Conservation (phyloP, 2,329 filamentous ascomycete genomes). For the Phialophora chinensis region DNA sequence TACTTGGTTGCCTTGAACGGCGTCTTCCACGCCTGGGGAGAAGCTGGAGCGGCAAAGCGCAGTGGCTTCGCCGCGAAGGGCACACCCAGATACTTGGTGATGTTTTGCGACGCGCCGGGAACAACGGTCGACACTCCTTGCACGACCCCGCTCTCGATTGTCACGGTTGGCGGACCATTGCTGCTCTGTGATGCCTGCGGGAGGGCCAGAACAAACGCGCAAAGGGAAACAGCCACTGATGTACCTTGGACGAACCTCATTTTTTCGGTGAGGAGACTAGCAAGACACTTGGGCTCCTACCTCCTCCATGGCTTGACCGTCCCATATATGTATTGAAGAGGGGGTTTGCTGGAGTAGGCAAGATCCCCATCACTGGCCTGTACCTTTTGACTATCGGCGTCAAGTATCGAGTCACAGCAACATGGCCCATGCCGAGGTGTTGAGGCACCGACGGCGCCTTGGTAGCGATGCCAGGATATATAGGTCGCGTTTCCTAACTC, state of each 20-base stretch:
- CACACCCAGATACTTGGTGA: conserved; percentile 44
- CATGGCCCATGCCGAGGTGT: background rate
- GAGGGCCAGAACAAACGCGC: background rate
- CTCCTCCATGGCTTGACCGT: background rate
- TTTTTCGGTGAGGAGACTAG: background rate
- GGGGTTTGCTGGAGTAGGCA: background rate
- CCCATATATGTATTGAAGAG: background rate
- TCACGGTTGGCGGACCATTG: conserved; percentile 35
- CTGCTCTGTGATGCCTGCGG: conserved; percentile 3
- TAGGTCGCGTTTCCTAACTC: background rate
- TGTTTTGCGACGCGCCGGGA: conserved; percentile 35
- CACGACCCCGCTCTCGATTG: conserved; percentile 41
- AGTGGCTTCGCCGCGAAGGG: conserved; percentile 42
- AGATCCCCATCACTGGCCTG: background rate
- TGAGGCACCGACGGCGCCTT: conserved; percentile 3
- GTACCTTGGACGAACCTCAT: background rate
- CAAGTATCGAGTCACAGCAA: background rate
- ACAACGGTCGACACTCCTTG: conserved; percentile 42
- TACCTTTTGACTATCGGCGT: background rate
- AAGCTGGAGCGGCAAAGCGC: conserved; percentile 41
- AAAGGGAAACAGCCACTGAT: background rate
- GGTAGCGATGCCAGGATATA: background rate
- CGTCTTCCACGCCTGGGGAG: conserved; percentile 34
- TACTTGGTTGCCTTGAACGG: conserved; percentile 39
- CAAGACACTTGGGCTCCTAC: background rate